A percentile compares a stretch with the other conserved stretches of the same genome.
These are phyloP conservation scores for Chamaecyparis obtusa DNA, from an alignment of 75 land plant genomes.

Conservation along the genomic window DNA sequence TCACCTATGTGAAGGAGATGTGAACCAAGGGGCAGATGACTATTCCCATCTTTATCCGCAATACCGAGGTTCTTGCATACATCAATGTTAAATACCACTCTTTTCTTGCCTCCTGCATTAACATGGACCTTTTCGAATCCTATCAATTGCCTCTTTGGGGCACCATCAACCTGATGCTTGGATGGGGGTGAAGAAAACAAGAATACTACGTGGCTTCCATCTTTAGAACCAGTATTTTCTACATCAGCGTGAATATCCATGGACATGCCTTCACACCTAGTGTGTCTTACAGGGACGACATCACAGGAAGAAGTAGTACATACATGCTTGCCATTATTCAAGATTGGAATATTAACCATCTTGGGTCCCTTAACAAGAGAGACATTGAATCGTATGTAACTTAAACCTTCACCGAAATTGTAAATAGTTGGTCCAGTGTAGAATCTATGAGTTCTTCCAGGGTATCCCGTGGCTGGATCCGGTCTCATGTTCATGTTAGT, in stretches of 20 bases:
- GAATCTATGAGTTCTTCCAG: conserved; percentile 83
- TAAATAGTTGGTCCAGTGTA: conserved; percentile 62
- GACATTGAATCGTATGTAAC: conserved; percentile 48
- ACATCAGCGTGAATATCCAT: conserved; percentile 41
- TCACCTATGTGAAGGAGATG: conserved; percentile 49
- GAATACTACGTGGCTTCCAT: conserved; percentile 58
- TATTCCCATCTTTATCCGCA: conserved; percentile 47
- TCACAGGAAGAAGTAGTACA: conserved; percentile 33
- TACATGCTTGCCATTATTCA: conserved; percentile 23
- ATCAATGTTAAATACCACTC: conserved; percentile 37
- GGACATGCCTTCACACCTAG: conserved; percentile 23
- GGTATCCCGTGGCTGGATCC: conserved; percentile 49
- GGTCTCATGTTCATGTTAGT: conserved; percentile 74
- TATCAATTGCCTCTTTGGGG: conserved; percentile 46
- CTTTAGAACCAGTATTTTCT: conserved; percentile 41
- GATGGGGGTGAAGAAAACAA: conserved; percentile 43
- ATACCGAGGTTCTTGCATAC: conserved; percentile 62
- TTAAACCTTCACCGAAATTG: conserved; percentile 61
- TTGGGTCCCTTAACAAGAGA: conserved; percentile 25
- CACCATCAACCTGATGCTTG: conserved; percentile 8
- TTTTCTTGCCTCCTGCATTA: conserved; percentile 17
- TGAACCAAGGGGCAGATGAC: conserved; percentile 50
- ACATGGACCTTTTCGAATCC: conserved; percentile 56
- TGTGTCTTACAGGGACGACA: conserved; percentile 27
- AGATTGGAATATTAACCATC: conserved; percentile 25